phyloP scores from a whole-genome alignment of 1,284 basidiomycete genomes.

The Marasmius sp. region DNA sequence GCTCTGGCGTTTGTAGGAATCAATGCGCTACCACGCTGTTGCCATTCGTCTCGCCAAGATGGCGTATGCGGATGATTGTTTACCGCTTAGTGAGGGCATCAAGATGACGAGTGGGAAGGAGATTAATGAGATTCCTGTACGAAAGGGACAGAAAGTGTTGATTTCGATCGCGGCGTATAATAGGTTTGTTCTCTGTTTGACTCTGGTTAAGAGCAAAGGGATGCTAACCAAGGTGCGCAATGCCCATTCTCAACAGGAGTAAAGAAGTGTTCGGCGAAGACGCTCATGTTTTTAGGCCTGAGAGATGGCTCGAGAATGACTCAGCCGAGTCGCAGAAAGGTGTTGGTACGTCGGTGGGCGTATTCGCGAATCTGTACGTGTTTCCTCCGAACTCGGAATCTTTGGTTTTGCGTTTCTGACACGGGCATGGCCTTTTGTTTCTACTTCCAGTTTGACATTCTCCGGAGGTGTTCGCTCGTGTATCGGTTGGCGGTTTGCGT shows the following conservation, averaged over 20 bases:
- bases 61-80: slow-evolving; percentile 35
- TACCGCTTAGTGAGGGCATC: slow-evolving; percentile 40
- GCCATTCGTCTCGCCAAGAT: slow-evolving; percentile 27
- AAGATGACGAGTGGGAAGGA: slow-evolving; percentile 27
- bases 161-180: slow-evolving; percentile 29
- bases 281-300: slow-evolving; percentile 38
- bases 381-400: too few relatives aligned
- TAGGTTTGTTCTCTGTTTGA: slow-evolving; percentile 19
- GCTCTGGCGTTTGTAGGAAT: slow-evolving; percentile 27
- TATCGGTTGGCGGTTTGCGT: slow-evolving; percentile 55
- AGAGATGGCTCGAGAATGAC: slow-evolving; percentile 42
- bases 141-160: slow-evolving; percentile 35
- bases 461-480: slow-evolving; percentile 40
- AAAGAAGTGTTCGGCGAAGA: slow-evolving; percentile 34
- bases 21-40: slow-evolving; percentile 37
- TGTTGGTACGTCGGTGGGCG: slow-evolving; percentile 28
- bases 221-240: too few relatives aligned
- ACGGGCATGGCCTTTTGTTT: background rate
- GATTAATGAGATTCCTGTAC: slow-evolving; percentile 34
- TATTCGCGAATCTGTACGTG: slow-evolving; percentile 38
- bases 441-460: slow-evolving; percentile 39
- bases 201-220: too few relatives aligned
- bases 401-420: too few relatives aligned
- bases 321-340: slow-evolving; percentile 29
- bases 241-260: slow-evolving; percentile 16